Evolutionary conservation across 352 stramenopile species (phyloP), one percentile per base, ranked within the genome.

Genomic region (Phytophthora kernoviae): DNA sequence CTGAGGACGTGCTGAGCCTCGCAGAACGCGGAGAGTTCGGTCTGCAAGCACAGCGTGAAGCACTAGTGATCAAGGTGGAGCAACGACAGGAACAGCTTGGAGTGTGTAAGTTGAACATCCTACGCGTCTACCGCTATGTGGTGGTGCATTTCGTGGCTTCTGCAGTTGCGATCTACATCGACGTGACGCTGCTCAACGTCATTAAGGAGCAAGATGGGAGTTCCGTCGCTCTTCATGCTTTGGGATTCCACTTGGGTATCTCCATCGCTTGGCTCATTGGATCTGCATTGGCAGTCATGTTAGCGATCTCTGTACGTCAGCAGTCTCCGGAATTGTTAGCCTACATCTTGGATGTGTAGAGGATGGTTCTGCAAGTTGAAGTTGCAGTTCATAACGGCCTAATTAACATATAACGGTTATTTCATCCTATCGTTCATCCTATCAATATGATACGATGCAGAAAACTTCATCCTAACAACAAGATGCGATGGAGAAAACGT

Each of bases 21-120:
- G 81, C 81, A 0, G 79, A 91, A 22, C 66, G 77, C 10, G 81
- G 81, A 6, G 79, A 91, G 46, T 89, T 91, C 32, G 79, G 81
- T 0, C 66, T 91, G 5, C 79, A 87, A 65, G 81, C 79, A n/a
- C 84, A 88, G 41, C 66, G 57, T 8, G 81, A 88, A 54, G 79
- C 79, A 27, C 58, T 86, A 46, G 72, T 70, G 43, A 76, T 70
- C 1, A 77, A 81, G 10, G 77, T 91, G 18, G 81, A 88, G 62
- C 75, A 76, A 27, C 68, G 73, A 14, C 81, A 89, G 27, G 65
- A 76, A 6, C 61, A 91, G 26, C 58, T 89, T 4, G 81, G 81
- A 0, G 48, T 88, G 14, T 85, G 65, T 43, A 84, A 79, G 54
- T 52, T 91, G 15, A 82, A 55, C 21, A 64, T 88, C 37, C 45